Base-by-base conservation (phyloP, 1,284 basidiomycete genomes). In the Ustilago curta region DNA sequence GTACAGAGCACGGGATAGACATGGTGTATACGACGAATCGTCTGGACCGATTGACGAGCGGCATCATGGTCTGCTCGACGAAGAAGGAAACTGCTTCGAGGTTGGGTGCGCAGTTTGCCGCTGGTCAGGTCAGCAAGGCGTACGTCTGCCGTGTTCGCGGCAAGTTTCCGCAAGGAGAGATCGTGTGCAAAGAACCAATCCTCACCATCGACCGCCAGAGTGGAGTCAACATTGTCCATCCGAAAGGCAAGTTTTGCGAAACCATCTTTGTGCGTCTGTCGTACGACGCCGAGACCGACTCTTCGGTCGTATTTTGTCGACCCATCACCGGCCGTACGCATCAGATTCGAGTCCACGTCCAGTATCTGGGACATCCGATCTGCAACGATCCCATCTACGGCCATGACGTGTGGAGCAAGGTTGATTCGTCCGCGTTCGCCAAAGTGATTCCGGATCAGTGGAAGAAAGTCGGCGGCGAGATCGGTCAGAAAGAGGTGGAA, bases 301-400 rank as follows among this genome's bases (percentile, higher is more conserved):
- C 92, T 47, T 95, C 92, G 79, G 92, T 98, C 8, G 88, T 99
- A 8, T 91, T 91, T 73, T 99, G 96, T 86, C 77, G 82, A 12
- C 83, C 83, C n/a, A 83, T 85, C 72, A 85, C 84, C 19, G 84
- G 84, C 0, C 74, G 84, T 93, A 95, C 95, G 0, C 95, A 97
- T 85, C 95, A 97, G 86, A 92, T 97, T 63, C 90, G 96, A 48
- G 96, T 99, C 1, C 97, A 99, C 83, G 89, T 98, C 1, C 97
- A 99, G 86, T 98, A 89, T 83, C 90, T 99, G 51, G 97, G 97
- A 1, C 88, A 93, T 82, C 92, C 97, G 0, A 95, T 99, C 73
- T 92, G 93, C 25, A 86, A 86, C 62, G 86, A 86, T 48, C 85
- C 86, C 14, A 83, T 86, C 50, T 86, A 86, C 74, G 77, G 70